These are phyloP conservation scores for Cicer judaicum DNA, from an alignment of 306 rosid species.

Conservation along the genomic window DNA sequence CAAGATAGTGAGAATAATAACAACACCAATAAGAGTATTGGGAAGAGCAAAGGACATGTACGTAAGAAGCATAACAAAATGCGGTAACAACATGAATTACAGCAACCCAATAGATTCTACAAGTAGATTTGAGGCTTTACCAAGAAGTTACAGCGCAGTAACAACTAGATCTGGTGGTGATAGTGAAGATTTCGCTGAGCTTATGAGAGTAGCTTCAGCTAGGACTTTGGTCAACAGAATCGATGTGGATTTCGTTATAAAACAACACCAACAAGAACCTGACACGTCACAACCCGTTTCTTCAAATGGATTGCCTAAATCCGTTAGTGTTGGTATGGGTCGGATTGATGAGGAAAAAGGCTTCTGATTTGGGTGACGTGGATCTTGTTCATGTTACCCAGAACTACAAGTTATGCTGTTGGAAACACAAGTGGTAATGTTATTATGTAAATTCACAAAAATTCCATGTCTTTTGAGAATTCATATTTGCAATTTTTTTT, in stretches of 20 bases:
- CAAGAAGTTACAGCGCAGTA: constrained; percentile 63
- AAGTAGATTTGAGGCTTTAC: constrained; percentile 45
- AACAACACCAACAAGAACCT: constrained; percentile 36
- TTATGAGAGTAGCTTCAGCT: constrained; percentile 78
- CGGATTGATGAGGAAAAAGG: constrained; percentile 67
- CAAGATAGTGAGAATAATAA: constrained; percentile 62
- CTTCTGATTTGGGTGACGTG: constrained; percentile 52
- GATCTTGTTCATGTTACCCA: constrained; percentile 40
- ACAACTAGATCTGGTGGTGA: constrained; percentile 50
- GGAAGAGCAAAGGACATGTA: constrained; percentile 68
- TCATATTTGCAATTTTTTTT: background rate
- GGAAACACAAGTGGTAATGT: constrained; percentile 38
- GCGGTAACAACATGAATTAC: constrained; percentile 46
- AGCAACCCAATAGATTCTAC: constrained; percentile 43
- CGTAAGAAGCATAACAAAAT: constrained; percentile 62
- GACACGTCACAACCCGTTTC: constrained; percentile 37
- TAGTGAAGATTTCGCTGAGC: constrained; percentile 64
- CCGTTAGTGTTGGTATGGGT: constrained; percentile 75
- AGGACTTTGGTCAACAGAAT: constrained; percentile 56
- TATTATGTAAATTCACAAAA: constrained; percentile 26
- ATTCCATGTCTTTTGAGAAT: background rate
- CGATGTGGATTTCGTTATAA: constrained; percentile 60
- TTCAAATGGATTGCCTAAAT: constrained; percentile 58
- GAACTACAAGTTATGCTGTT: constrained; percentile 77
- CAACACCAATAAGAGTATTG: constrained; percentile 60